A percentile compares a stretch with the other conserved stretches of the same genome.
Evolutionary conservation across 1,284 basidiomycete genomes (phyloP).

Genomic region (Ganoderma meredithae): DNA sequence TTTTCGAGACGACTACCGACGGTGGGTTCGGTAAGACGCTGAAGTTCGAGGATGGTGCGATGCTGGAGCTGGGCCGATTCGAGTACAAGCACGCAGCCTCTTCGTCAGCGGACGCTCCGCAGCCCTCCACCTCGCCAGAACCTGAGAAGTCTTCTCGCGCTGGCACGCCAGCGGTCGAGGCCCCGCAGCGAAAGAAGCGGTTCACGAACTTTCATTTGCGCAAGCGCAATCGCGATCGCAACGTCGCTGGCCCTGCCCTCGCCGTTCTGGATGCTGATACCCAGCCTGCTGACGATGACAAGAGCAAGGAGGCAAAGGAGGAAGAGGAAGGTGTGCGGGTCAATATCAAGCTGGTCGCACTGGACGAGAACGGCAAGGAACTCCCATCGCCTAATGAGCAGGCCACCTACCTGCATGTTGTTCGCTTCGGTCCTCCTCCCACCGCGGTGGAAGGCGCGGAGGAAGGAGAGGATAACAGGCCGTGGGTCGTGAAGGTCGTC

Average conservation of each 20-base stretch:
- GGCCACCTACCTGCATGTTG: conserved; percentile 84
- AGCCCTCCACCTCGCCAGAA: conserved; percentile 28
- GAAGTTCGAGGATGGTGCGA: conserved; percentile 76
- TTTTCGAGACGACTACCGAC: conserved; percentile 78
- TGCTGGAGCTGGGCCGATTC: conserved; percentile 74
- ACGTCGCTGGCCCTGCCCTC: conserved; percentile 74
- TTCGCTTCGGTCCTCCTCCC: conserved; percentile 65
- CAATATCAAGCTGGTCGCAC: conserved; percentile 77
- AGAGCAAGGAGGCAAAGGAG: conserved; percentile 52
- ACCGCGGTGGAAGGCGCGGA: conserved; percentile 36
- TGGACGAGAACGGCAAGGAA: conserved; percentile 74
- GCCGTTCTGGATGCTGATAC: conserved; percentile 74
- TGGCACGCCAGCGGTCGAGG: conserved; percentile 30
- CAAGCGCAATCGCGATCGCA: conserved; percentile 54
- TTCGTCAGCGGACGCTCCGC: conserved; percentile 28
- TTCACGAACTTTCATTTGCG: conserved; percentile 74
- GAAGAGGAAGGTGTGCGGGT: conserved; percentile 75
- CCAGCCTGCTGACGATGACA: conserved; percentile 44
- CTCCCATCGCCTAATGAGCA: conserved; percentile 81
- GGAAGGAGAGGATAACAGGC: conserved; percentile 53
- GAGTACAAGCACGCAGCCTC: conserved; percentile 47
- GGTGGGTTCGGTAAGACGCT: conserved; percentile 84
- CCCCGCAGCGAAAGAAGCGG: conserved; percentile 50
- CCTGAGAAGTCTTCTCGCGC: conserved; percentile 33
- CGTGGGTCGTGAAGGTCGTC: conserved; percentile 91